Base-by-base conservation (phyloP, 2,329 filamentous ascomycete genomes). In the Epichloe festucae region DNA sequence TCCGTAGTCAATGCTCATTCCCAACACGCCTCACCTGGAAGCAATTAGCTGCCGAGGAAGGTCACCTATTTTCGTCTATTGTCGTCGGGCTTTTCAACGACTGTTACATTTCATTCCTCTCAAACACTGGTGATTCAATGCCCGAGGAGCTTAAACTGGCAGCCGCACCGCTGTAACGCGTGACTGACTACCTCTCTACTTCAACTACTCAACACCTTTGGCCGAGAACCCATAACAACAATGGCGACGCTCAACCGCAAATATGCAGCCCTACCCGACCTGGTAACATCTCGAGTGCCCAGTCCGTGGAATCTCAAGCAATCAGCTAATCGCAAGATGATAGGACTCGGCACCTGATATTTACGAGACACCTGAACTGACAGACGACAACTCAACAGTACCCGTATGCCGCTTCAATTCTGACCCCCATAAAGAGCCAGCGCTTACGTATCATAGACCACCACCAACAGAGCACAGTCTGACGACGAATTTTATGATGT, bases 301-400 rank as follows among this genome's bases (percentile, higher is more conserved):
- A 52, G 21, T 53, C 11, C 6, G 2, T 42, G 21, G 15, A 38
- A 27, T 35, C 38, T 54, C 56, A 54, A 51, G 49, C 54, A 48
- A 36, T 40, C 59, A 64, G 56, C 65, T 57, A 27, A 50, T 45
- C 21, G 23, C 19, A 11, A 52, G 48, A 50, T 23, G 12, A 40
- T 58, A 94, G 87, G 90, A 96, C 70, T 86, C 85, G 51, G 89
- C 90, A 31, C 90, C 90, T 58, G 93, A 97, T 64, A 88, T 95
- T 62, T 97, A 96, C 74, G 91, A 97, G 70, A 97, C 93, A 15
- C 90, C 91, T 58, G 90, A 95, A 52, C 74, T 96, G 58, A 91
- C 86, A 52, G 89, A 95, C 63, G 90, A 95, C 67, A 86, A 82
- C 56, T 95, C 89, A 21, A 95, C 89, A 46, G 73, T 89, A 52